Evolutionary conservation across 352 stramenopile genomes (phyloP).

Genomic region (Phytophthora gonapodyides): DNA sequence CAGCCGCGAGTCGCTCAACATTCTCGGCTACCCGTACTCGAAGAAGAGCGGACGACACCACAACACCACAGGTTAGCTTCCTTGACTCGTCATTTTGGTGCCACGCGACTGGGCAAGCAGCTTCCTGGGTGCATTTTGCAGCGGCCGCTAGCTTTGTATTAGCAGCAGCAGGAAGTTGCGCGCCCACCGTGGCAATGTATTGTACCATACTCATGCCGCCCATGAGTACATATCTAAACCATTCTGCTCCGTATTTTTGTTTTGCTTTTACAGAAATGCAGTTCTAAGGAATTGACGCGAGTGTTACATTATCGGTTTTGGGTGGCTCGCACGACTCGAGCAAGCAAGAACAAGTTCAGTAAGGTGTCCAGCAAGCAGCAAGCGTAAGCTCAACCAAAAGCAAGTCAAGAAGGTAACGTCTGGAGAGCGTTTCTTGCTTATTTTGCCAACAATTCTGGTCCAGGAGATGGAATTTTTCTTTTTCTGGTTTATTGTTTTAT

Average conservation of each 20-base stretch:
- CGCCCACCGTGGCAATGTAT: conserved; percentile 23
- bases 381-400: conserved; percentile 17
- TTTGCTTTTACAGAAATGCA: conserved; percentile 40
- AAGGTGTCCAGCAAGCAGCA: conserved; percentile 18
- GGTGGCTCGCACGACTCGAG: conserved; percentile 15
- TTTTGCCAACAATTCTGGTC: conserved; percentile 3
- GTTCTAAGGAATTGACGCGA: conserved; percentile 34
- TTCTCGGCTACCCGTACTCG: conserved; percentile 84
- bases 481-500: conserved; percentile 8
- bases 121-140: conserved; percentile 29
- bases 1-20: conserved; percentile 75
- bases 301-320: conserved; percentile 44
- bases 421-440: conserved; percentile 15
- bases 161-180: conserved; percentile 31
- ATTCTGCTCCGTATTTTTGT: conserved; percentile 28
- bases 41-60: conserved; percentile 72
- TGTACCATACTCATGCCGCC: conserved; percentile 34
- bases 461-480: background rate
- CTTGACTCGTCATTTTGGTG: conserved; percentile 22
- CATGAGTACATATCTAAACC: conserved; percentile 42
- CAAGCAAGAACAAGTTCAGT: conserved; percentile 27
- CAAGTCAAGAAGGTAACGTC: conserved; percentile 22
- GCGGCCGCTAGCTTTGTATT: conserved; percentile 21
- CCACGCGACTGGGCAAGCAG: conserved; percentile 24
- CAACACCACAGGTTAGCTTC: conserved; percentile 52